Evolutionary conservation across 2,329 filamentous ascomycete species (phyloP).

Genomic region (Bisporella sp.): DNA sequence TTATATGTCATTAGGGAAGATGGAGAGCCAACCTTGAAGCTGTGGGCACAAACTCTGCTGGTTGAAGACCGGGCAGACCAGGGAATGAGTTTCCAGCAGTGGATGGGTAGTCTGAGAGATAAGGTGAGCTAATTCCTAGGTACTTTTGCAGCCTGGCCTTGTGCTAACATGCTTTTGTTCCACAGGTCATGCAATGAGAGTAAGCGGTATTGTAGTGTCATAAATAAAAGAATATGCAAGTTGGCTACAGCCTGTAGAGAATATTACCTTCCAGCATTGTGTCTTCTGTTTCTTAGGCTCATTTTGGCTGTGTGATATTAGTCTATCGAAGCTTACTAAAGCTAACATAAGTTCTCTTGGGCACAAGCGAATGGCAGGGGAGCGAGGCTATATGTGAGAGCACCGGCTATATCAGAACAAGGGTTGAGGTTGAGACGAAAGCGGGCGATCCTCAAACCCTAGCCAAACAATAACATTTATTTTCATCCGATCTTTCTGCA

Average conservation of each 20-base stretch:
- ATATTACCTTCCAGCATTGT: too few relatives aligned
- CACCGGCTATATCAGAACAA: neutral
- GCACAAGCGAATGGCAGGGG: too few relatives aligned
- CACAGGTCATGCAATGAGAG: constrained; percentile 24
- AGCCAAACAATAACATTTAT: neutral
- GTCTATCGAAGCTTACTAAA: too few relatives aligned
- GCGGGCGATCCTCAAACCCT: neutral
- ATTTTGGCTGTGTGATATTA: too few relatives aligned
- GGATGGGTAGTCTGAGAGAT: constrained; percentile 85
- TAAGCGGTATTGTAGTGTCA: neutral
- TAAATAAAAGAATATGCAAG: neutral
- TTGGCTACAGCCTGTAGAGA: neutral
- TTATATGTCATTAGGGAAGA: constrained; percentile 93
- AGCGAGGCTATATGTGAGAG: too few relatives aligned
- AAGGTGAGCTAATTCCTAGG: constrained; percentile 58
- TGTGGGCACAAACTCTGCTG: constrained; percentile 94
- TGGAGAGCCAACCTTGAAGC: constrained; percentile 86
- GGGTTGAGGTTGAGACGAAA: neutral
- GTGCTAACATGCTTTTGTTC: constrained; percentile 7
- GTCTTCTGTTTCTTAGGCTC: too few relatives aligned
- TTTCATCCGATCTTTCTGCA: too few relatives aligned
- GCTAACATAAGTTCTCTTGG: too few relatives aligned
- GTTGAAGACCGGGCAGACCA: constrained; percentile 95
- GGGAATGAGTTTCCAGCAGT: constrained; percentile 86
- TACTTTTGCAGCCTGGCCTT: constrained; percentile 12